Conservation (phyloP, 1,139 yeast genomes). For the Suhomyces bokatorum region DNA sequence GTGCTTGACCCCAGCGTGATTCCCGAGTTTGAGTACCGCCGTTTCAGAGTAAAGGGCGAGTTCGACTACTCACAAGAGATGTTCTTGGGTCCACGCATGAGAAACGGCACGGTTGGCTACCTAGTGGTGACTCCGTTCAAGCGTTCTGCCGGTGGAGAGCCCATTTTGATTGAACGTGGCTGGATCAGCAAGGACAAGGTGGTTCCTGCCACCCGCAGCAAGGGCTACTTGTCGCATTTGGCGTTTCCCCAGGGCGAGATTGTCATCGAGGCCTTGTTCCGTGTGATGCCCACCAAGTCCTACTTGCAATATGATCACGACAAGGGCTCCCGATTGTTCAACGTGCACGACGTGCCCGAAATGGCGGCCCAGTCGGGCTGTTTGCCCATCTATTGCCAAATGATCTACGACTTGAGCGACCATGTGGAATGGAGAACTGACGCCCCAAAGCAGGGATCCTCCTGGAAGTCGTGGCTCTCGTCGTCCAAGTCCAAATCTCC, state of each 20-base stretch:
- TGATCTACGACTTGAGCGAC: constrained; percentile 63
- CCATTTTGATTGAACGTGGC: constrained; percentile 83
- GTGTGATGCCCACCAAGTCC: constrained; percentile 71
- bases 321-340: constrained; percentile 57
- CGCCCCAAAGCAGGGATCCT: constrained; percentile 4
- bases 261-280: constrained; percentile 68
- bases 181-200: constrained; percentile 82
- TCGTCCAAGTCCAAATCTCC: neutral
- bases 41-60: constrained; percentile 70
- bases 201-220: constrained; percentile 56
- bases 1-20: constrained; percentile 54
- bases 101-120: constrained; percentile 78
- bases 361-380: constrained; percentile 74
- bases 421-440: constrained; percentile 48
- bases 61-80: constrained; percentile 86
- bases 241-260: constrained; percentile 77
- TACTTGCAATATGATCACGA: constrained; percentile 77
- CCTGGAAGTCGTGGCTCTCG: constrained; percentile 17
- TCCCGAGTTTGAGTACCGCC: constrained; percentile 76
- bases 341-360: constrained; percentile 74
- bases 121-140: constrained; percentile 79
- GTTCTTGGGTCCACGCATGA: constrained; percentile 86
- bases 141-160: constrained; percentile 69
- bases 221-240: constrained; percentile 55
- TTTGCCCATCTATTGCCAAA: constrained; percentile 77